phyloP scores from a whole-genome alignment of 495 filamentous ascomycete genomes.

The Pseudoneurospora amorphoporcata region DNA sequence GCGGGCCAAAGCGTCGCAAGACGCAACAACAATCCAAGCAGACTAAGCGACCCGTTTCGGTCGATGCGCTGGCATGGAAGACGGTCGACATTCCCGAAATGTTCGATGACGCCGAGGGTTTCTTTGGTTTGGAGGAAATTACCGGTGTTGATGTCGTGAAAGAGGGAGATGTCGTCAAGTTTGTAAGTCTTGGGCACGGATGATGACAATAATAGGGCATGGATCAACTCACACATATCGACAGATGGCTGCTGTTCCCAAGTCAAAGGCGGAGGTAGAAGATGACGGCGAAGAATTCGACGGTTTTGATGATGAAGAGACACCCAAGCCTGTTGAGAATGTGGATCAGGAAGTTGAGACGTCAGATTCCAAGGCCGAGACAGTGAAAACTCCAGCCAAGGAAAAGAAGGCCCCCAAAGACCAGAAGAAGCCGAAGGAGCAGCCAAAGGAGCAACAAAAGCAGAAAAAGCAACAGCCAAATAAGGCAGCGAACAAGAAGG shows the following conservation, averaged over 20 bases:
- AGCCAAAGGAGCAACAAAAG: slow-evolving; percentile 21
- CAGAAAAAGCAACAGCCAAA: slow-evolving; percentile 10
- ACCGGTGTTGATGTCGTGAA: slow-evolving; percentile 75
- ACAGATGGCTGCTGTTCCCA: slow-evolving; percentile 13
- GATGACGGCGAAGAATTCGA: slow-evolving; percentile 37
- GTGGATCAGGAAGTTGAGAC: background rate
- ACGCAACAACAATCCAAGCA: slow-evolving; percentile 7
- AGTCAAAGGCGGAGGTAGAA: slow-evolving; percentile 3
- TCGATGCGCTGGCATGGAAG: slow-evolving; percentile 74
- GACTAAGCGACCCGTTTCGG: slow-evolving; percentile 24
- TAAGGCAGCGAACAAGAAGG: slow-evolving; percentile 13
- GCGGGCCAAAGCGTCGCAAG: slow-evolving; percentile 40
- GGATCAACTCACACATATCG: background rate
- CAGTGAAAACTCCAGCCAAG: slow-evolving; percentile 3
- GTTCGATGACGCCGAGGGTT: slow-evolving; percentile 86
- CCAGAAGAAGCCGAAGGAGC: slow-evolving; percentile 2
- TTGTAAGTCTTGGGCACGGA: slow-evolving; percentile 29
- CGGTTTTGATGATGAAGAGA: slow-evolving; percentile 40
- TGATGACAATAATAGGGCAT: slow-evolving; percentile 11
- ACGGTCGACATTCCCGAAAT: slow-evolving; percentile 74
- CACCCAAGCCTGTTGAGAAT: background rate
- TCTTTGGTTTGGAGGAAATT: slow-evolving; percentile 88
- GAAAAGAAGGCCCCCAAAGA: slow-evolving; percentile 3
- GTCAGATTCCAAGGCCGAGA: background rate
- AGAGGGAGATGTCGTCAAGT: slow-evolving; percentile 42